Percentiles rank a stretch among this genome's conserved stretches.
Conservation (phyloP, 78 protist species). For the Dictyostelium firmibasis region DNA sequence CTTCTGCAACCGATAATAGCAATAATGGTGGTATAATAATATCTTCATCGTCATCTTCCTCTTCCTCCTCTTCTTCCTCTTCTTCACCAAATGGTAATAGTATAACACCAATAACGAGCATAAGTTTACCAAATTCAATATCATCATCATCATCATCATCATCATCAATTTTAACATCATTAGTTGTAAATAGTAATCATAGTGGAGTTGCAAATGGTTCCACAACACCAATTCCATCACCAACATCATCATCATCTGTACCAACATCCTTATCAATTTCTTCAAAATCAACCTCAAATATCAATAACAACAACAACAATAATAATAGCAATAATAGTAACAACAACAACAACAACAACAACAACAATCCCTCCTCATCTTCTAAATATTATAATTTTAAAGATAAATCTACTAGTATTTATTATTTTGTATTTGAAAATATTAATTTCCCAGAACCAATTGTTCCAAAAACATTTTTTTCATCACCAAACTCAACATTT, state of each 20-base stretch:
- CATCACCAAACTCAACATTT: not conserved
- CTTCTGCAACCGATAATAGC: not conserved
- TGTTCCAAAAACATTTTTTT: constrained; percentile 36
- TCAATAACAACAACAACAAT: too few relatives aligned
- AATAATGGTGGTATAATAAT: not conserved
- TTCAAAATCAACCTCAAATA: not conserved
- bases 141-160: not conserved
- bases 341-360: too few relatives aligned
- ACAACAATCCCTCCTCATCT: not conserved
- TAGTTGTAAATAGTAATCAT: not conserved
- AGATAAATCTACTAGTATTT: constrained; percentile 49
- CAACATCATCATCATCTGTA: not conserved
- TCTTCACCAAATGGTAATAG: not conserved
- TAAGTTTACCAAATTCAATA: not conserved
- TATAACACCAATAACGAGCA: not conserved
- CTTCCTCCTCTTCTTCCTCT: not conserved
- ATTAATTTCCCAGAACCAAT: constrained; percentile 54
- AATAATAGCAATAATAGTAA: too few relatives aligned
- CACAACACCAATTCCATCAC: not conserved
- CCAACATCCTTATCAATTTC: not conserved
- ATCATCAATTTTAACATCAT: not conserved
- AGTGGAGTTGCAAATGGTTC: not conserved
- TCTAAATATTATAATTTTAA: not conserved
- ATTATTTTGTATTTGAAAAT: constrained; percentile 22
- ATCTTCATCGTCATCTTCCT: not conserved